These are phyloP conservation scores for Phalaenopsis aphrodite DNA, from an alignment of 106 monocot species.

Conservation along the genomic window DNA sequence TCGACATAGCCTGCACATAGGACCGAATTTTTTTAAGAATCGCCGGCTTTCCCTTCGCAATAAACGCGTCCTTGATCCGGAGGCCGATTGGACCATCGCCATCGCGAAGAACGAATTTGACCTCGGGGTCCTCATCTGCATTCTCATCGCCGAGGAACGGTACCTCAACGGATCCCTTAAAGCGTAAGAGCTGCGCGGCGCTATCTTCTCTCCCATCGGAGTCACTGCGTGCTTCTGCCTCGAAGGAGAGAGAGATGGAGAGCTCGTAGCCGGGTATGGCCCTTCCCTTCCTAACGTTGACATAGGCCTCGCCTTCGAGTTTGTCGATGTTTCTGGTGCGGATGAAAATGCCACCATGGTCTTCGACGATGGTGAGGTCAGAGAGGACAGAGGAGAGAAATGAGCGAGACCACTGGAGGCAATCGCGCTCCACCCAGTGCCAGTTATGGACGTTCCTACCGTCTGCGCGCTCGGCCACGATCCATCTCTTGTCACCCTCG, in stretches of 20 bases:
- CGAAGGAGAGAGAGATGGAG: slow-evolving; percentile 65
- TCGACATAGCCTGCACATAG: slow-evolving; percentile 67
- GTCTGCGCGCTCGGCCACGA: slow-evolving; percentile 88
- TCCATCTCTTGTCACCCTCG: slow-evolving; percentile 97
- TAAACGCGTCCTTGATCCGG: slow-evolving; percentile 63
- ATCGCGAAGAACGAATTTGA: slow-evolving; percentile 47
- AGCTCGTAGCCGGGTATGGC: slow-evolving; percentile 96
- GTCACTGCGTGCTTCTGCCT: slow-evolving; percentile 42
- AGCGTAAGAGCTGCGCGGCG: slow-evolving; percentile 16
- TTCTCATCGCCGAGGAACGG: slow-evolving; percentile 98
- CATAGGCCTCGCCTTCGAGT: slow-evolving; percentile 86
- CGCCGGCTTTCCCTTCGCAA: slow-evolving; percentile 59
- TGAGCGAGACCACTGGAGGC: slow-evolving; percentile 76
- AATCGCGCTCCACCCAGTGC: slow-evolving; percentile 99
- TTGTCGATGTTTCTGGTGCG: slow-evolving; percentile 52
- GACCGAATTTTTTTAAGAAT: slow-evolving; percentile 61
- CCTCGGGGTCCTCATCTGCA: slow-evolving; percentile 86
- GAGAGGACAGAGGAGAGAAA: slow-evolving; percentile 61
- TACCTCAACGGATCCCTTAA: slow-evolving; percentile 62
- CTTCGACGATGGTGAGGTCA: slow-evolving; percentile 45
- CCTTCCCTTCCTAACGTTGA: slow-evolving; percentile 97
- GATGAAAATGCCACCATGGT: slow-evolving; percentile 54
- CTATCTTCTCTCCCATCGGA: not conserved
- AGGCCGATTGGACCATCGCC: slow-evolving; percentile 44
- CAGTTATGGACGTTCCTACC: slow-evolving; percentile 98